These are phyloP conservation scores for Debaryomyces subglobosus DNA, from an alignment of 1,139 yeast species.

Conservation along the genomic window DNA sequence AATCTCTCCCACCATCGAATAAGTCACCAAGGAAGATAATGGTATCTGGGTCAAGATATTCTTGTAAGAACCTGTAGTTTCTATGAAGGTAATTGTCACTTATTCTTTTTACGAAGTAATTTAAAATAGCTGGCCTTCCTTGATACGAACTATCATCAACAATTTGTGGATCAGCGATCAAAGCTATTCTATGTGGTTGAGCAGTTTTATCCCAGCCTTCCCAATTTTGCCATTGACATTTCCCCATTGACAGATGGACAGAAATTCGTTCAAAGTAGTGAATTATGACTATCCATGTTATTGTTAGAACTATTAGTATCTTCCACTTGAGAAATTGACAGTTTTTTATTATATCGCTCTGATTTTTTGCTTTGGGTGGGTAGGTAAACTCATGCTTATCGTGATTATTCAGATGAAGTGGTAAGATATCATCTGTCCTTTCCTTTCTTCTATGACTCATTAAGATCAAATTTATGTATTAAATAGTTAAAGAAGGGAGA, in stretches of 20 bases:
- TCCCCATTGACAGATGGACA: conserved; percentile 49
- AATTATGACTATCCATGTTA: conserved; percentile 50
- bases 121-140: conserved; percentile 48
- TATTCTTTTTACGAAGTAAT: conserved; percentile 48
- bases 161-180: conserved; percentile 92
- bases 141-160: conserved; percentile 81
- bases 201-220: conserved; percentile 50
- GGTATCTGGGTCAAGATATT: conserved; percentile 69
- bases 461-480: not conserved
- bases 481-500: not conserved
- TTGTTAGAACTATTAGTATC: conserved; percentile 22
- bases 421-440: conserved; percentile 12
- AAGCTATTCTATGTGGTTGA: conserved; percentile 61
- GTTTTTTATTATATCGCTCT: conserved; percentile 4
- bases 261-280: conserved; percentile 64
- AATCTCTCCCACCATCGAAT: conserved; percentile 93
- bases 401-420: conserved; percentile 7
- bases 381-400: not conserved
- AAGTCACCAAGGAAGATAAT: conserved; percentile 85
- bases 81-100: conserved; percentile 80
- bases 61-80: conserved; percentile 68
- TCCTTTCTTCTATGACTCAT: conserved; percentile 22
- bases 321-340: conserved; percentile 8
- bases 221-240: conserved; percentile 70
- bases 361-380: conserved; percentile 8